These are phyloP conservation scores for Gossypium longicalyx DNA, from an alignment of 345 rosid species.

Conservation along the genomic window DNA sequence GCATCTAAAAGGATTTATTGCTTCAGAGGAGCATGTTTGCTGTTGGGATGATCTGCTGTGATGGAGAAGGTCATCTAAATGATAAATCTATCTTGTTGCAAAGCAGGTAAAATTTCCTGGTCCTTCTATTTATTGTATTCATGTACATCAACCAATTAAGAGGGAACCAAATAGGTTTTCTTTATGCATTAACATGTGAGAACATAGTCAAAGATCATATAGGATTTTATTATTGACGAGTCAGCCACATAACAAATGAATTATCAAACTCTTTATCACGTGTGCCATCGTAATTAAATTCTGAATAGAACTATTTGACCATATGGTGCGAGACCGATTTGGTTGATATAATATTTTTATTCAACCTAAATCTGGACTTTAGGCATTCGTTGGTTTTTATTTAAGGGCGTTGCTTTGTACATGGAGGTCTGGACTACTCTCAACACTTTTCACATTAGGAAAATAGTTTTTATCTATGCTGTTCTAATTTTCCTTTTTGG, in stretches of 20 bases:
- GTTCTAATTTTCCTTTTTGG: background rate
- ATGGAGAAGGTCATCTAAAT: slow-evolving; percentile 89
- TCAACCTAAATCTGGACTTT: slow-evolving; percentile 4
- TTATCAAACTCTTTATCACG: background rate
- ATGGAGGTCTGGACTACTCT: background rate
- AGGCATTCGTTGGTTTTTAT: background rate
- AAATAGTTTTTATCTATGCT: background rate
- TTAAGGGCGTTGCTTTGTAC: background rate
- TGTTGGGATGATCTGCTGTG: slow-evolving; percentile 93
- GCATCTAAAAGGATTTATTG: slow-evolving; percentile 29
- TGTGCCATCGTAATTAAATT: background rate
- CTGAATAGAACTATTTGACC: background rate
- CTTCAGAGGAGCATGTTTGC: slow-evolving; percentile 74
- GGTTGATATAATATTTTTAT: background rate
- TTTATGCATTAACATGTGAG: background rate
- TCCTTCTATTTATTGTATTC: slow-evolving; percentile 4
- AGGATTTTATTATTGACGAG: background rate
- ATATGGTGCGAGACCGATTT: background rate
- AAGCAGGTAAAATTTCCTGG: slow-evolving; percentile 64
- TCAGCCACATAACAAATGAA: background rate
- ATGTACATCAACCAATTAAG: slow-evolving; percentile 3
- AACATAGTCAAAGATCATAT: background rate
- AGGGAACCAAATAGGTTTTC: background rate
- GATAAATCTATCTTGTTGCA: slow-evolving; percentile 81
- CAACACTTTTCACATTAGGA: background rate